A percentile compares a stretch with the other conserved stretches of the same genome.
Evolutionary conservation across 352 stramenopile genomes (phyloP).

Genomic region (Globisporangium cystogenes): DNA sequence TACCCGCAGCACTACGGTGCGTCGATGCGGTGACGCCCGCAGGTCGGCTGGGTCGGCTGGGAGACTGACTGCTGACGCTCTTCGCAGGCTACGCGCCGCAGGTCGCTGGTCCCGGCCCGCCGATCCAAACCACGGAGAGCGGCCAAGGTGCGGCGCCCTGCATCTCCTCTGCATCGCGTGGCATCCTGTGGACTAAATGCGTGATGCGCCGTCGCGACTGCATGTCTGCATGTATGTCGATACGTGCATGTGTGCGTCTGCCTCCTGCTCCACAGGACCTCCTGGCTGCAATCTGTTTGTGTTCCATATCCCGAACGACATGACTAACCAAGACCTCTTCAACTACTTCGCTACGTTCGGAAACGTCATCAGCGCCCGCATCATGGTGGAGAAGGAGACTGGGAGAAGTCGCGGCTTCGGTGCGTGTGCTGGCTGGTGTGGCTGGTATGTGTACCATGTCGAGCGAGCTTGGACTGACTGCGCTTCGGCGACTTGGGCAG

Average conservation of each 20-base stretch:
- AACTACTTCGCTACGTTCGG: slow-evolving; percentile 95
- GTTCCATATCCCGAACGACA: slow-evolving; percentile 98
- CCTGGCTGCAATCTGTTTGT: slow-evolving; percentile 97
- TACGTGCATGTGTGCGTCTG: slow-evolving; percentile 28
- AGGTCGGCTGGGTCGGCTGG: no score
- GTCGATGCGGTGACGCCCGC: slow-evolving; percentile 7
- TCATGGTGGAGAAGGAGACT: slow-evolving; percentile 97
- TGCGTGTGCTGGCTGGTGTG: slow-evolving; percentile 28
- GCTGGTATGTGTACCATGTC: no score
- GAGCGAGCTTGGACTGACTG: background rate
- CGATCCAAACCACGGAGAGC: slow-evolving; percentile 87
- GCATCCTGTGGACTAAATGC: slow-evolving; percentile 40
- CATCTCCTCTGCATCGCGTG: slow-evolving; percentile 10
- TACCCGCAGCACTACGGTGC: slow-evolving; percentile 79
- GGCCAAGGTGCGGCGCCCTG: slow-evolving; percentile 63
- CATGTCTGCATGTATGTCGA: slow-evolving; percentile 37
- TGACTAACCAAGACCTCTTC: slow-evolving; percentile 96
- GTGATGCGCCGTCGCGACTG: slow-evolving; percentile 23
- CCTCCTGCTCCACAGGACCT: slow-evolving; percentile 65
- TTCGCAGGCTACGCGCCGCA: slow-evolving; percentile 71
- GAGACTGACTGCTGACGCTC: background rate
- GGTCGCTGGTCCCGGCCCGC: slow-evolving; percentile 75
- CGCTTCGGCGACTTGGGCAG: slow-evolving; percentile 21
- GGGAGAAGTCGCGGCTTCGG: slow-evolving; percentile 92
- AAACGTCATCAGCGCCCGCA: slow-evolving; percentile 94